Base-by-base conservation (phyloP, 148 eudicot species). In the Amaranthus palmeri region DNA sequence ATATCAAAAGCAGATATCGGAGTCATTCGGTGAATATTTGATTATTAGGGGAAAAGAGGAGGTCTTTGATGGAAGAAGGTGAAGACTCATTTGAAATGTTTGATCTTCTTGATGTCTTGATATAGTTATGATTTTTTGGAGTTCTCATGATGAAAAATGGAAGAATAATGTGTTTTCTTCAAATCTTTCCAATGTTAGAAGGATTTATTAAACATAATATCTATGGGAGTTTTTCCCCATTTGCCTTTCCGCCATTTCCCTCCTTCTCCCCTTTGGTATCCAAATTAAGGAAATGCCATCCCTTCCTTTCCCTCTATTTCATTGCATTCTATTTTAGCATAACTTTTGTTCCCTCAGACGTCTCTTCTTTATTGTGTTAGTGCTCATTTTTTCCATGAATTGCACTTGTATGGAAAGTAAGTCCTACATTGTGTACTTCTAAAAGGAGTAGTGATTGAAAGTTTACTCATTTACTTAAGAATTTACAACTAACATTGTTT, bases 51-150 rank as follows among this genome's bases (percentile, higher is more conserved):
- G 18, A 47, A 49, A 9, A 54, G 54, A 25, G 18, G 42, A 45
- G 59, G 50, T 55, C 69, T 10, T 45, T 6, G 55, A 42, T 62
- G 74, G 69, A 71, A 65, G 65, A 77, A 72, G 75, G 67, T 66
- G 68, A 58, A 50, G 11, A 57, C 65, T 50, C 61, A 8, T 49
- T 57, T 58, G 67, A 67, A 57, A 4, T 52, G 44, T 61, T 25
- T 43, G 58, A 60, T 43, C 50, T 14, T 44, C 14, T 36, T 68
- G 48, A 45, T 67, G 6, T 41, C n/a, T 67, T 10, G 58, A 49
- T 48, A 6, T 36, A n/a, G 6, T 74, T 49, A 10, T 59, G 10
- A 15, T 25, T 10, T 8, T 1, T 63, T 53, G 9, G 60, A 44
- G 67, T 12, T 43, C 17, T 7, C 47, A 74, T 66, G 14, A 4